Evolutionary conservation across 345 rosid species (phyloP), one percentile per base, ranked within the genome.

Genomic region (Populus tremula): DNA sequence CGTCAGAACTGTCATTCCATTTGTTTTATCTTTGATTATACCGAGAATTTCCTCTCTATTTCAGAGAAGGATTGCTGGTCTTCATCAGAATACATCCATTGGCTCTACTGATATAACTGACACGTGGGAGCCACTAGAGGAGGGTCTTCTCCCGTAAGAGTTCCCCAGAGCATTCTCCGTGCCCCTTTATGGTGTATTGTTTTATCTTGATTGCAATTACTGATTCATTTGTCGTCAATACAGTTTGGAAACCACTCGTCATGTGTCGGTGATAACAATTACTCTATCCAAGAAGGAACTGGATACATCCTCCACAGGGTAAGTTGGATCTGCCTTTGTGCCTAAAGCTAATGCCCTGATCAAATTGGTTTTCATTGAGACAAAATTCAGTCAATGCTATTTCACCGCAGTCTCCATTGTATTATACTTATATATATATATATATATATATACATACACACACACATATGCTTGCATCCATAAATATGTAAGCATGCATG

Each of bases 181-280:
- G 18, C 23, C 11, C 31, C 13, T 35, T 53, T 61, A 5, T 39
- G 25, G 69, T 47, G 43, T 31, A 8, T 35, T 6, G 27, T 9
- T 23, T 56, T 59, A 12, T 59, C 27, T 59, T 23, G 5, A 59
- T 59, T 12, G 13, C 14, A 59, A 10, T 56, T 62, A 69, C 41
- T 59, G 33, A 56, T 66, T 50, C 45, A 45, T 67, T 65, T 70
- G 20, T 67, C 39, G 11, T 21, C 56, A 2, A 10, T 80, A 39
- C 80, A 84, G 86, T 43, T 31, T 84, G 77, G 86, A 84, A 47
- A 84, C 84, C 36, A 84, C 84, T 67, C 79, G 86, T 8, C 86
- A 84, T 62, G 86, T 84, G 31, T 84, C 86, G 6, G 76, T 84
- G 76, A 74, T 84, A 27, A 75, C 86, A 18, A 63, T 84, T 59